Percentiles rank a stretch among this genome's conserved stretches.
phyloP scores from a whole-genome alignment of 495 filamentous ascomycete genomes.

The Trichoderma parareesei region DNA sequence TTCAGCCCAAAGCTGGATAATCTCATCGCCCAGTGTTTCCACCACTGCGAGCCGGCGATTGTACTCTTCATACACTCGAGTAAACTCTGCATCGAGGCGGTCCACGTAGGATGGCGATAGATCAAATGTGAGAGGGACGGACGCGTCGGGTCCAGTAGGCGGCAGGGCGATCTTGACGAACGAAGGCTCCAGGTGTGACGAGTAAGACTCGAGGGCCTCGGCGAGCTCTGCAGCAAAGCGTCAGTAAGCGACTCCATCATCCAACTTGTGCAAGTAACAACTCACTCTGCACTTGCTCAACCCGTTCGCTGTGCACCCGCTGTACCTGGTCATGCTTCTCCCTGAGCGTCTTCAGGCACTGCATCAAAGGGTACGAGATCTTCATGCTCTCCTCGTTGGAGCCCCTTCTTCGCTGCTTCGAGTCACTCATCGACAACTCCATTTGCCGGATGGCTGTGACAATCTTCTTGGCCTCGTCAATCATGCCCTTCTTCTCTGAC shows the following conservation, averaged over 20 bases:
- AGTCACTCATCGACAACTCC: slow-evolving; percentile 80
- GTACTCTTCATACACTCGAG: slow-evolving; percentile 91
- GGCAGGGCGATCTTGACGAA: slow-evolving; percentile 78
- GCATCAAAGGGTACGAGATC: slow-evolving; percentile 70
- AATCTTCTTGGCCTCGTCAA: slow-evolving; percentile 77
- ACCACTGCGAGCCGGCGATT: slow-evolving; percentile 68
- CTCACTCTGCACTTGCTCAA: slow-evolving; percentile 89
- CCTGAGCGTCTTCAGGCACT: slow-evolving; percentile 68
- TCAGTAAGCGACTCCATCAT: neutral
- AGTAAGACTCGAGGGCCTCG: slow-evolving; percentile 88
- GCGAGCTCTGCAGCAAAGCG: slow-evolving; percentile 59
- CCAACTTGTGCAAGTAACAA: neutral
- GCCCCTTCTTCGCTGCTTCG: slow-evolving; percentile 50
- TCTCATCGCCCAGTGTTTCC: slow-evolving; percentile 66
- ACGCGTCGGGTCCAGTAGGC: slow-evolving; percentile 64
- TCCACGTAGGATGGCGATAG: slow-evolving; percentile 83
- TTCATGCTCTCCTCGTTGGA: slow-evolving; percentile 53
- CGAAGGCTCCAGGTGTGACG: slow-evolving; percentile 80
- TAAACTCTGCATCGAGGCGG: slow-evolving; percentile 81
- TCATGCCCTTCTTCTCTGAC: slow-evolving; percentile 77
- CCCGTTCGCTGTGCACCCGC: slow-evolving; percentile 78
- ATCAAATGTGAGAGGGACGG: slow-evolving; percentile 74
- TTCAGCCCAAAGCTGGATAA: slow-evolving; percentile 92
- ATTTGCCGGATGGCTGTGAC: slow-evolving; percentile 84
- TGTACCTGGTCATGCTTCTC: slow-evolving; percentile 76